A percentile compares a stretch with the other conserved stretches of the same genome.
These are phyloP conservation scores for Echria macrotheca DNA, from an alignment of 495 filamentous ascomycete species.

Conservation along the genomic window DNA sequence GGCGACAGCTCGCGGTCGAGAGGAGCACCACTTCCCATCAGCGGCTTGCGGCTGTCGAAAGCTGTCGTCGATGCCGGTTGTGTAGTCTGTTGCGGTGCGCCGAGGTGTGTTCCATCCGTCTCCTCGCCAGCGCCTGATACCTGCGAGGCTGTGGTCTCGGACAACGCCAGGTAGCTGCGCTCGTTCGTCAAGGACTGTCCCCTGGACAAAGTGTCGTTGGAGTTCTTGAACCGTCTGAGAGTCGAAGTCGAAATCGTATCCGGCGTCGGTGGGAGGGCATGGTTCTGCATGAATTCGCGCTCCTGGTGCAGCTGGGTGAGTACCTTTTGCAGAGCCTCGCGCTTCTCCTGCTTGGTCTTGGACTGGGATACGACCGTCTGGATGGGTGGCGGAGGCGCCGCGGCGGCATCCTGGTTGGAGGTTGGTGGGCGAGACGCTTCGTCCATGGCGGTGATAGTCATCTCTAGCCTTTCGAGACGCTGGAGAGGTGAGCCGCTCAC, in stretches of 20 bases:
- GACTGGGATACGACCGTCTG: slow-evolving; percentile 16
- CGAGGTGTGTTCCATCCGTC: neutral
- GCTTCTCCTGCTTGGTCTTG: slow-evolving; percentile 36
- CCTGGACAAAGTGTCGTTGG: slow-evolving; percentile 30
- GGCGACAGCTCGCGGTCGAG: slow-evolving; percentile 1
- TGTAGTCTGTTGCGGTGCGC: neutral
- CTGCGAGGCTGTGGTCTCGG: slow-evolving; percentile 22
- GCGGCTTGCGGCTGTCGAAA: slow-evolving; percentile 22
- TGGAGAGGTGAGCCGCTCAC: slow-evolving; percentile 34
- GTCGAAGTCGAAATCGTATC: slow-evolving; percentile 51
- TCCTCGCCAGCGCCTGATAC: slow-evolving; percentile 10
- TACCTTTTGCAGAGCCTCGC: slow-evolving; percentile 36
- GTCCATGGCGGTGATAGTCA: slow-evolving; percentile 13
- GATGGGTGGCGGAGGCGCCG: slow-evolving; percentile 10
- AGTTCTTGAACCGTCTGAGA: slow-evolving; percentile 35
- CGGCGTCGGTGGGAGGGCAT: slow-evolving; percentile 47
- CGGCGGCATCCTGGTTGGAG: slow-evolving; percentile 12
- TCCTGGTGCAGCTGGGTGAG: slow-evolving; percentile 30
- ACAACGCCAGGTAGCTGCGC: slow-evolving; percentile 16
- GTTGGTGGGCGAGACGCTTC: slow-evolving; percentile 21
- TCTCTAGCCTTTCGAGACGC: slow-evolving; percentile 33
- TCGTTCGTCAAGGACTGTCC: slow-evolving; percentile 19
- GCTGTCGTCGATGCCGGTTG: slow-evolving; percentile 24
- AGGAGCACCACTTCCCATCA: neutral
- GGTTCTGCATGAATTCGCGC: slow-evolving; percentile 21